phyloP scores from a whole-genome alignment of 768 basidiomycete species.

The Russula lepida region DNA sequence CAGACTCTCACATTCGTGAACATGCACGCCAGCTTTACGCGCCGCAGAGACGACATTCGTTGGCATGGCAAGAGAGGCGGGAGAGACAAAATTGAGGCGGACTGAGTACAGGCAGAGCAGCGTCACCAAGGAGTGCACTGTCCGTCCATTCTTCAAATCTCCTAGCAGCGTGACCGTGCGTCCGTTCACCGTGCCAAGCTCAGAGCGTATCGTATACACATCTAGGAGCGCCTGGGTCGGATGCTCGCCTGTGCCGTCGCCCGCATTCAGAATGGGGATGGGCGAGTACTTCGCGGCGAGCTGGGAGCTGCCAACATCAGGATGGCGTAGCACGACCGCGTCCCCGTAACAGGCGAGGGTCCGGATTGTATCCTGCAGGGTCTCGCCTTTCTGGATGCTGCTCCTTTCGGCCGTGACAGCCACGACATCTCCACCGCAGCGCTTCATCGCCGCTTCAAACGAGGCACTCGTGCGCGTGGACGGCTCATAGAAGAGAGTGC shows the following conservation, averaged over 20 bases:
- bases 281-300: constrained; percentile 93
- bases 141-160: constrained; percentile 96
- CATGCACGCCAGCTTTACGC: constrained; percentile 70
- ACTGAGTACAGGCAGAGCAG: constrained; percentile 88
- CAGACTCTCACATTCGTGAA: constrained; percentile 76
- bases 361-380: constrained; percentile 84
- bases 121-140: constrained; percentile 92
- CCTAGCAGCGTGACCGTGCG: constrained; percentile 88
- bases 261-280: constrained; percentile 93
- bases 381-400: constrained; percentile 91
- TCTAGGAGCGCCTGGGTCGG: constrained; percentile 90
- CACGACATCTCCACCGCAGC: constrained; percentile 94
- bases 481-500: constrained; percentile 92
- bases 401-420: constrained; percentile 72
- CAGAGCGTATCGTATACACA: constrained; percentile 92
- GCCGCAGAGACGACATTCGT: constrained; percentile 74
- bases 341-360: constrained; percentile 94
- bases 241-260: constrained; percentile 96
- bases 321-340: constrained; percentile 90
- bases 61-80: constrained; percentile 82
- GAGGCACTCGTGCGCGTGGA: constrained; percentile 93
- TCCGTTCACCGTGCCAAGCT: constrained; percentile 96
- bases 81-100: constrained; percentile 92
- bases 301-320: constrained; percentile 89
- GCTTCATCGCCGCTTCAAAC: constrained; percentile 98